phyloP scores from a whole-genome alignment of 176 grass and related monocot species.

The Zoysia japonica region DNA sequence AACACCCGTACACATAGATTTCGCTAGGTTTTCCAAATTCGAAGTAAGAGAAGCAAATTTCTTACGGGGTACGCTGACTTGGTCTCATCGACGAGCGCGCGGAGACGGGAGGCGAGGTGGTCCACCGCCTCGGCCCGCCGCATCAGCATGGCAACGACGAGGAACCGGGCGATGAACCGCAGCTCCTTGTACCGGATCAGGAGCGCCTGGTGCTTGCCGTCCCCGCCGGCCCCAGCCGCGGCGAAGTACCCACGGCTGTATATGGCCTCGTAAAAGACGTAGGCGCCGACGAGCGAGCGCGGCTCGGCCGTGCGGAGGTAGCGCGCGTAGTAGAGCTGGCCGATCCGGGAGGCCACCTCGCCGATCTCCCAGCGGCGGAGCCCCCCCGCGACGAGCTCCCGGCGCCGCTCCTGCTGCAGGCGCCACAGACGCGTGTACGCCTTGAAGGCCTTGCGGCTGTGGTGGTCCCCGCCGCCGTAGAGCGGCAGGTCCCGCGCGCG shows the following conservation, averaged over 20 bases:
- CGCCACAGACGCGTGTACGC: constrained; percentile 91
- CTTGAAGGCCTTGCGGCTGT: constrained; percentile 92
- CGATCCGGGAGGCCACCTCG: constrained; percentile 97
- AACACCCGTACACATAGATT: not conserved
- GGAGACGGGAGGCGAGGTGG: constrained; percentile 66
- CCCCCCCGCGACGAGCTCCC: constrained; percentile 65
- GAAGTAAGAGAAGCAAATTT: constrained; percentile 15
- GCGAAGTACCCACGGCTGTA: constrained; percentile 84
- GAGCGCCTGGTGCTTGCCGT: constrained; percentile 52
- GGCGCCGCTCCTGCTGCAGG: constrained; percentile 75
- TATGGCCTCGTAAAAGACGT: constrained; percentile 99
- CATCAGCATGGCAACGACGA: constrained; percentile 81
- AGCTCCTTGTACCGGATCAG: constrained; percentile 87
- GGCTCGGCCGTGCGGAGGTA: constrained; percentile 96
- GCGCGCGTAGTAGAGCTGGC: constrained; percentile 94
- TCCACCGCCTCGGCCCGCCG: constrained; percentile 67
- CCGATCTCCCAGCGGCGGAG: constrained; percentile 90
- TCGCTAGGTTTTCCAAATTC: constrained; percentile 3
- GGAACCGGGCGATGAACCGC: constrained; percentile 81
- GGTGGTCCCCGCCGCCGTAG: constrained; percentile 70
- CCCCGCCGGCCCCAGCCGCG: constrained; percentile 32
- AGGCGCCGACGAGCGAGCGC: constrained; percentile 85
- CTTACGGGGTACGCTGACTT: constrained; percentile 82
- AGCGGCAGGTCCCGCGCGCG: constrained; percentile 84
- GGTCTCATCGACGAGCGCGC: constrained; percentile 69